These are phyloP conservation scores for Euphorbia tirucalli DNA, from an alignment of 345 rosid species.

Conservation along the genomic window DNA sequence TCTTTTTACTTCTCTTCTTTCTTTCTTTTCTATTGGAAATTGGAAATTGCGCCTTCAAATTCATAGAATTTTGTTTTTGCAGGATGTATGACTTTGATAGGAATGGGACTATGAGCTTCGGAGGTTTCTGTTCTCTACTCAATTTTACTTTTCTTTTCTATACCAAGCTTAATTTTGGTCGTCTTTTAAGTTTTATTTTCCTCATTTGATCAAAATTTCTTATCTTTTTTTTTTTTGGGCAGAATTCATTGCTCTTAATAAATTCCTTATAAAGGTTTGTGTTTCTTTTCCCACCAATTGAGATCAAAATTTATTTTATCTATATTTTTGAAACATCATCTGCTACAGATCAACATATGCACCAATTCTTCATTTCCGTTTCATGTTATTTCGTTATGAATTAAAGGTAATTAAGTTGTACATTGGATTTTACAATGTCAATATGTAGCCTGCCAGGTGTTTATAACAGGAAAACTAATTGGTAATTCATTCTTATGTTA, in stretches of 20 bases:
- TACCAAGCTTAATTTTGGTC: background rate
- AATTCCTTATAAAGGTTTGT: conserved; percentile 61
- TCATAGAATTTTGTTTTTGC: background rate
- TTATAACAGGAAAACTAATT: background rate
- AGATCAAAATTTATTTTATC: background rate
- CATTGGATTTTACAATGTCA: background rate
- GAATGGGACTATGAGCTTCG: conserved; percentile 68
- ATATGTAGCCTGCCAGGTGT: background rate
- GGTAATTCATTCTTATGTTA: background rate
- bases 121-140: conserved; percentile 31
- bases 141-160: background rate
- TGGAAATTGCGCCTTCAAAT: background rate
- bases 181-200: background rate
- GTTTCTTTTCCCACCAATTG: conserved; percentile 5
- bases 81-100: conserved; percentile 76
- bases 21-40: background rate
- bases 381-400: background rate
- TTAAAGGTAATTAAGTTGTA: background rate
- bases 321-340: too few species aligned
- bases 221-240: conserved; percentile 12
- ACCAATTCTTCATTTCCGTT: background rate
- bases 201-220: conserved; percentile 3
- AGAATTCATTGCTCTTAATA: conserved; percentile 69
- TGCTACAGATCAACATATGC: background rate
- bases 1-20: background rate